Evolutionary conservation across 192 early-diverging fungal species (phyloP), one percentile per base, ranked within the genome.

Genomic region (Coemansia sp.): DNA sequence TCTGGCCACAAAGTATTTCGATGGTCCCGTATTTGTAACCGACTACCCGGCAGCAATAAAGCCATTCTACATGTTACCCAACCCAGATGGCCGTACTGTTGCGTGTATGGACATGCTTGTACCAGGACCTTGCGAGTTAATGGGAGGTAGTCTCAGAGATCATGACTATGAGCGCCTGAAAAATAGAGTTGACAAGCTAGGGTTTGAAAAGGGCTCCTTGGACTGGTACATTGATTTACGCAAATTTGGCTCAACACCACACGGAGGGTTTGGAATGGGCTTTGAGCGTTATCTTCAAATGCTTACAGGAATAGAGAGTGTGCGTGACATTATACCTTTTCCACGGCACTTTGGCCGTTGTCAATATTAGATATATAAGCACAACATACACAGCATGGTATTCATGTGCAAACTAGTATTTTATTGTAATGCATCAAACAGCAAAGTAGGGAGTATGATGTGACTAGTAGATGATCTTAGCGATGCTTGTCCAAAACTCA

Each of bases 231-330:
- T 92, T 62, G 89, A 92, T 71, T 63, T 96, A 64, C 85, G 93
- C 70, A 86, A 87, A 64, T 96, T 79, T 61, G 95, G 95, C n/a
- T 81, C 84, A 0, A 87, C 85, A 0, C 93, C 93, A 55, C 93
- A 95, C 75, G 93, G 93, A 6, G 95, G 95, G 19, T 96, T 87
- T 84, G 95, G 95, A 5, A 85, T 96, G 64, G 95, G 95, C 2
- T 90, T 96, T 67, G 94, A 96, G 66, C 75, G 94, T 20, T 90
- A 88, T 52, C 68, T 96, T 25, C 74, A 87, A 57, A 89, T 87
- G 83, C 56, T 94, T 3, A 93, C 90, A 29, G 93, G 93, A 5
- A 75, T 93, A 39, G 86, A 91, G 1, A 94, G 88, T 71, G 87
- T 95, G 31, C 75, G 89, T 1, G 94, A 96, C 57, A 84, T 93